phyloP scores from a whole-genome alignment of 495 filamentous ascomycete genomes.

The Penicillium coprophilum region DNA sequence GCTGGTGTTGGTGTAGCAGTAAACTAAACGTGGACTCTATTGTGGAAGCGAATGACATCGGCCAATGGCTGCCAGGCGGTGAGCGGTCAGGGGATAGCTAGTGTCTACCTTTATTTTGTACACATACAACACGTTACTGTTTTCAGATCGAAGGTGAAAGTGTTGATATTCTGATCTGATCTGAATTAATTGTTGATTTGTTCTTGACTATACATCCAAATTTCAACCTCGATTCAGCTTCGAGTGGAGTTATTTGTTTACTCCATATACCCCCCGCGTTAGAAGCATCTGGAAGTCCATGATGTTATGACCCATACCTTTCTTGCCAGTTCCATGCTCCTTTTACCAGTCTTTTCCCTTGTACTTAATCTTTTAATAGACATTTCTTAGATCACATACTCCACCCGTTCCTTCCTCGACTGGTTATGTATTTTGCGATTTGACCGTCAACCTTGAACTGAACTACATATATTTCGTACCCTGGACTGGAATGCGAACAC shows the following conservation, averaged over 20 bases:
- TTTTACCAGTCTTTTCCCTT: neutral
- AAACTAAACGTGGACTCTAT: conserved; percentile 50
- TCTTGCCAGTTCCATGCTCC: conserved; percentile 4
- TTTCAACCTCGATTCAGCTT: neutral
- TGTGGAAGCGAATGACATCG: conserved; percentile 40
- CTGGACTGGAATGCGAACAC: neutral
- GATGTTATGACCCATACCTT: conserved; percentile 7
- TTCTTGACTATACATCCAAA: neutral
- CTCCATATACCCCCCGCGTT: conserved; percentile 19
- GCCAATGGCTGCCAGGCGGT: conserved; percentile 45
- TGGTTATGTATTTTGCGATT: neutral
- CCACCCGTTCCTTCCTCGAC: neutral
- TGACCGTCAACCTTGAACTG: neutral
- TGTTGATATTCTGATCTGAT: neutral
- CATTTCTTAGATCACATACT: neutral
- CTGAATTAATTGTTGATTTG: neutral
- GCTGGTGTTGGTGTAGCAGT: conserved; percentile 29
- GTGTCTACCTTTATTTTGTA: neutral
- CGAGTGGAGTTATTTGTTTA: neutral
- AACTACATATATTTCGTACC: neutral
- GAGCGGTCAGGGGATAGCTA: conserved; percentile 24
- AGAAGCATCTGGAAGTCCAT: conserved; percentile 30
- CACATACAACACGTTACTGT: neutral
- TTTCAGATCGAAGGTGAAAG: neutral
- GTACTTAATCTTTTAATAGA: neutral